A percentile compares a stretch with the other conserved stretches of the same genome.
Evolutionary conservation across 306 rosid genomes (phyloP).

Genomic region (Medicago arabica): DNA sequence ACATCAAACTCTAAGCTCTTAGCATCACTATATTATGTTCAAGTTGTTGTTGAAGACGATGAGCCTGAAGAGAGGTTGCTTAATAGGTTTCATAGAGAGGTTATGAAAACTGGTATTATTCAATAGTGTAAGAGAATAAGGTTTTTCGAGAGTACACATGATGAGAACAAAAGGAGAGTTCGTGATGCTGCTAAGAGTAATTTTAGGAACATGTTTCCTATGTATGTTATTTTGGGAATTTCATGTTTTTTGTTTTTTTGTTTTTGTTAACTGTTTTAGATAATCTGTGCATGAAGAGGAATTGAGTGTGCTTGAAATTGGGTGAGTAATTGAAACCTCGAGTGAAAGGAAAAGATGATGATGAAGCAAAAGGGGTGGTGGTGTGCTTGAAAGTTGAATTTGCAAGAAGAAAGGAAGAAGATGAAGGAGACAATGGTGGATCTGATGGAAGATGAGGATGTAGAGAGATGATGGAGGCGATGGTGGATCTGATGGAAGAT

Average conservation of each 20-base stretch:
- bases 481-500: too few relatives aligned
- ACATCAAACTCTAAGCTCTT: constrained; percentile 58
- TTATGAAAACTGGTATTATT: constrained; percentile 78
- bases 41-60: constrained; percentile 70
- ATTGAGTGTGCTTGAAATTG: too few relatives aligned
- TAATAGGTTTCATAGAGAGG: constrained; percentile 76
- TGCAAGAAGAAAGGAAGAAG: too few relatives aligned
- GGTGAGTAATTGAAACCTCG: too few relatives aligned
- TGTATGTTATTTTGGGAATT: not conserved
- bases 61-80: constrained; percentile 86
- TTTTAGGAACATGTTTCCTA: constrained; percentile 40
- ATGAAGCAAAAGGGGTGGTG: too few relatives aligned
- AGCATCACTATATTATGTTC: constrained; percentile 66
- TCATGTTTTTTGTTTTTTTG: not conserved
- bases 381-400: too few relatives aligned
- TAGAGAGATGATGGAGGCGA: too few relatives aligned
- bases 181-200: constrained; percentile 94
- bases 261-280: not conserved
- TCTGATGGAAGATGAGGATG: too few relatives aligned
- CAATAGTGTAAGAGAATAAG: constrained; percentile 77
- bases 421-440: too few relatives aligned
- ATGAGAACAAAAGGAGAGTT: constrained; percentile 71
- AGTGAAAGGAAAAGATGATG: too few relatives aligned
- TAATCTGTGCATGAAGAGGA: too few relatives aligned
- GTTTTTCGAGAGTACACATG: constrained; percentile 73